Conservation (phyloP, 2,329 filamentous ascomycete genomes). For the Aspergillus persii region DNA sequence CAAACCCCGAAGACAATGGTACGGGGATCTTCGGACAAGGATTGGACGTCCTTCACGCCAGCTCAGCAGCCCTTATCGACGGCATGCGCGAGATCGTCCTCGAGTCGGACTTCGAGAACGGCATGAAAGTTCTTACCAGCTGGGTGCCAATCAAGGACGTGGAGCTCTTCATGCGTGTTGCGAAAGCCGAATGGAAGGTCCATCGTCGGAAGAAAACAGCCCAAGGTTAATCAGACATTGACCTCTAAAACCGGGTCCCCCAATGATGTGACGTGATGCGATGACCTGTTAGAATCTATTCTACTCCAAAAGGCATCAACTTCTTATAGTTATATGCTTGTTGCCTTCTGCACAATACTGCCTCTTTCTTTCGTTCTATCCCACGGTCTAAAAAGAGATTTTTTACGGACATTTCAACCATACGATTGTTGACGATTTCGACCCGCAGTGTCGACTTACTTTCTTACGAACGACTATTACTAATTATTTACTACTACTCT, state of each 20-base stretch:
- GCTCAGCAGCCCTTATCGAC: constrained; percentile 84
- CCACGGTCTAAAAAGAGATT: background rate
- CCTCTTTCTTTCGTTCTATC: constrained; percentile 5
- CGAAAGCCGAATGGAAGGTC: constrained; percentile 81
- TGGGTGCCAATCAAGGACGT: constrained; percentile 94
- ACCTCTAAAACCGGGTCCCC: background rate
- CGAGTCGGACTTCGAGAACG: constrained; percentile 93
- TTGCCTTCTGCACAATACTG: constrained; percentile 3
- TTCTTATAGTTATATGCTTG: constrained; percentile 1
- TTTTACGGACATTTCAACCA: constrained; percentile 3
- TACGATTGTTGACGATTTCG: constrained; percentile 11
- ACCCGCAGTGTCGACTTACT: background rate
- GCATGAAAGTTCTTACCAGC: constrained; percentile 93
- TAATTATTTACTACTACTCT: background rate
- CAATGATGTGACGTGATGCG: background rate
- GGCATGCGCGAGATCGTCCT: constrained; percentile 84
- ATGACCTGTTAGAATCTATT: background rate
- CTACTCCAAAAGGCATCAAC: background rate
- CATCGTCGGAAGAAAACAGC: constrained; percentile 49
- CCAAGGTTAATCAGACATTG: background rate
- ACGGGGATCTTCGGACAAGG: constrained; percentile 57
- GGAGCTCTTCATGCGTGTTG: constrained; percentile 86
- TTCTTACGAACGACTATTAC: background rate
- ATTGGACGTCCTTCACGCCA: constrained; percentile 85
- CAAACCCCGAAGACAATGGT: constrained; percentile 19